Conservation (phyloP, 2,329 filamentous ascomycete genomes). For the Neoascochyta sp. region DNA sequence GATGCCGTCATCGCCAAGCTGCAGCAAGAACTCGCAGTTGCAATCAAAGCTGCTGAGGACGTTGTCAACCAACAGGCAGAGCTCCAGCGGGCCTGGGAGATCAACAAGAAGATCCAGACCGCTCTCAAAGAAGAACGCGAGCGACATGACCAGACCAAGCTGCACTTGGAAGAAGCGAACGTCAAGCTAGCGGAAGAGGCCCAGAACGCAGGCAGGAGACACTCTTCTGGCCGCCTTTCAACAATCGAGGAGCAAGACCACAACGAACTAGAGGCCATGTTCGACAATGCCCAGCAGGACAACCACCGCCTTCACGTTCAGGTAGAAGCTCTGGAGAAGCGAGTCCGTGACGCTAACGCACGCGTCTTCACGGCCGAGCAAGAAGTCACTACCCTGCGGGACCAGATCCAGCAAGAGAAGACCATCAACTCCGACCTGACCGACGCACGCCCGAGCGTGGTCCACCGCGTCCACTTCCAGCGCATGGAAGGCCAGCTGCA, state of each 20-base stretch:
- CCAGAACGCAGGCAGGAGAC: slow-evolving; percentile 8
- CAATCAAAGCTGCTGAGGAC: slow-evolving; percentile 16
- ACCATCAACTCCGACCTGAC: slow-evolving; percentile 29
- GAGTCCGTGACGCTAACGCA: slow-evolving; percentile 27
- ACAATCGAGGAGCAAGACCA: slow-evolving; percentile 35
- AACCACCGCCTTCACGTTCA: slow-evolving; percentile 31
- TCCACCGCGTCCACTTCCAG: slow-evolving; percentile 34
- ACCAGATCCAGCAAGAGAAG: slow-evolving; percentile 25
- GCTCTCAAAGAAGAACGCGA: slow-evolving; percentile 27
- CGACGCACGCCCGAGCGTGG: slow-evolving; percentile 28
- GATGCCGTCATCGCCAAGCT: slow-evolving; percentile 27
- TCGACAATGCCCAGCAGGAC: slow-evolving; percentile 34
- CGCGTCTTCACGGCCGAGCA: slow-evolving; percentile 24
- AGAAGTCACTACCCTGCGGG: slow-evolving; percentile 20
- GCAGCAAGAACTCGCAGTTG: slow-evolving; percentile 22
- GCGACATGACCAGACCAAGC: slow-evolving; percentile 24
- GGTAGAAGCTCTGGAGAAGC: slow-evolving; percentile 27
- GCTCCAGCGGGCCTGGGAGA: slow-evolving; percentile 31
- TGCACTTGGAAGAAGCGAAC: slow-evolving; percentile 20
- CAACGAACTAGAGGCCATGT: slow-evolving; percentile 35
- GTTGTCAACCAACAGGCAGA: slow-evolving; percentile 28
- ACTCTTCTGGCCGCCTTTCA: slow-evolving; percentile 18
- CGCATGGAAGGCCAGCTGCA: slow-evolving; percentile 32
- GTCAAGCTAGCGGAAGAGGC: slow-evolving; percentile 13
- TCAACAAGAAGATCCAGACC: slow-evolving; percentile 27